A percentile compares a stretch with the other conserved stretches of the same genome.
Evolutionary conservation across 768 basidiomycete species (phyloP).

Genomic region (Suillus decipiens): DNA sequence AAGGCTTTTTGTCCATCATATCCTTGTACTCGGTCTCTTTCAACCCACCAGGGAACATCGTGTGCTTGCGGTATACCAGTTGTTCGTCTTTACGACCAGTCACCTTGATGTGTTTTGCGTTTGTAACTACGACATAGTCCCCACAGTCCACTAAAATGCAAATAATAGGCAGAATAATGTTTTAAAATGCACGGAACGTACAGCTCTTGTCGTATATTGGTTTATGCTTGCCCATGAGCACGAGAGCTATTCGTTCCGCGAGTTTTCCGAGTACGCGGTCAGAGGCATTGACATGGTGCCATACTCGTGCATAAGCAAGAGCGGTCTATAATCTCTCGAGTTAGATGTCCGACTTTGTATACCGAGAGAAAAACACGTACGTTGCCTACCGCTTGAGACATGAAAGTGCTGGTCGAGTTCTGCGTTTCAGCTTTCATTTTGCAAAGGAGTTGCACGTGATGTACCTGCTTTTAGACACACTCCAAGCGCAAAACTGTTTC

Average conservation of each 20-base stretch:
- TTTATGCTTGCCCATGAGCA: slow-evolving; percentile 99
- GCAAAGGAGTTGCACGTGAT: slow-evolving; percentile 9
- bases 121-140: slow-evolving; percentile 96
- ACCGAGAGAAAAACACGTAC: slow-evolving; percentile 42
- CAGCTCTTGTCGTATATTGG: slow-evolving; percentile 93
- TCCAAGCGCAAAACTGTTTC: too few species aligned
- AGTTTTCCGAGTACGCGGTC: slow-evolving; percentile 93
- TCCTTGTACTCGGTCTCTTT: slow-evolving; percentile 86
- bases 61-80: slow-evolving; percentile 84
- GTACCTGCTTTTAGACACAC: not conserved
- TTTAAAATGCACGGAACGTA: slow-evolving; percentile 38
- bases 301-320: slow-evolving; percentile 91
- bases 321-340: slow-evolving; percentile 67
- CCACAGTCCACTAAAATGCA: slow-evolving; percentile 81
- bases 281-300: slow-evolving; percentile 93
- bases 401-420: slow-evolving; percentile 27
- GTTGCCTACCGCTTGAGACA: slow-evolving; percentile 85
- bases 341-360: not conserved
- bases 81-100: slow-evolving; percentile 90
- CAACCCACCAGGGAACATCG: slow-evolving; percentile 91
- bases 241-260: slow-evolving; percentile 90
- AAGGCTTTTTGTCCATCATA: slow-evolving; percentile 85
- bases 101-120: slow-evolving; percentile 79
- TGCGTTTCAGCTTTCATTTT: not conserved
- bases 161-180: not conserved